Evolutionary conservation across 2,329 filamentous ascomycete genomes (phyloP).

Genomic region (Calonectria pauciramosa): DNA sequence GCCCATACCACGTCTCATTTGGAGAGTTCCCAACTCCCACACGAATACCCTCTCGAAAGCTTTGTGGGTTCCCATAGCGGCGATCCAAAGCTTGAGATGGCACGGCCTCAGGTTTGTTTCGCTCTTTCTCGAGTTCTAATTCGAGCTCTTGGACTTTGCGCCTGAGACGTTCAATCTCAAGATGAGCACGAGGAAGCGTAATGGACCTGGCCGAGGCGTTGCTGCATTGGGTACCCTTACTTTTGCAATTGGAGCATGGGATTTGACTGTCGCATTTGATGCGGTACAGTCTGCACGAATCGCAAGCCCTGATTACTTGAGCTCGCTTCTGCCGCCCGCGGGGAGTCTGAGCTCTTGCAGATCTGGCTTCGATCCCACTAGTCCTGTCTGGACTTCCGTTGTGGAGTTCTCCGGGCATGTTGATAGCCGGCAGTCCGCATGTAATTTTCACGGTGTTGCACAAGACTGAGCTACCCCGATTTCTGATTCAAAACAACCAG

Average conservation of each 20-base stretch:
- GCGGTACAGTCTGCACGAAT: conserved; percentile 22
- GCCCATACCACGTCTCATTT: conserved; percentile 26
- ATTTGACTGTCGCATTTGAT: conserved; percentile 26
- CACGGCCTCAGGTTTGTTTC: not conserved
- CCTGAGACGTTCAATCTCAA: conserved; percentile 20
- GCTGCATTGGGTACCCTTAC: conserved; percentile 7
- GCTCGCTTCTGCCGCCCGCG: conserved; percentile 9
- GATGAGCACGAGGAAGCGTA: conserved; percentile 11
- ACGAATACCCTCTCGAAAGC: conserved; percentile 11
- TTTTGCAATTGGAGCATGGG: conserved; percentile 11
- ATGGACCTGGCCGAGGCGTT: conserved; percentile 10
- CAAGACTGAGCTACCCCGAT: not conserved
- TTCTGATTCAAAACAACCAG: not conserved
- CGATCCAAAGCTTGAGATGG: not conserved
- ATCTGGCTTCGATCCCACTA: not conserved
- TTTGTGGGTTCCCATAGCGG: not conserved
- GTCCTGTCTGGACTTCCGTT: not conserved
- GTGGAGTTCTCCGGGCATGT: not conserved
- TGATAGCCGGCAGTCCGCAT: not conserved
- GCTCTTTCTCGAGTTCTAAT: conserved; percentile 14
- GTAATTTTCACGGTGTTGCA: not conserved
- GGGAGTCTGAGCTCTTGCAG: not conserved
- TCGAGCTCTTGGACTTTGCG: conserved; percentile 14
- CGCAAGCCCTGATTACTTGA: conserved; percentile 25
- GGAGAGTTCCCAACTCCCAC: conserved; percentile 9